Percentiles rank a stretch among this genome's conserved stretches.
Evolutionary conservation across 2,329 filamentous ascomycete species (phyloP).

Genomic region (Botrytis aclada): DNA sequence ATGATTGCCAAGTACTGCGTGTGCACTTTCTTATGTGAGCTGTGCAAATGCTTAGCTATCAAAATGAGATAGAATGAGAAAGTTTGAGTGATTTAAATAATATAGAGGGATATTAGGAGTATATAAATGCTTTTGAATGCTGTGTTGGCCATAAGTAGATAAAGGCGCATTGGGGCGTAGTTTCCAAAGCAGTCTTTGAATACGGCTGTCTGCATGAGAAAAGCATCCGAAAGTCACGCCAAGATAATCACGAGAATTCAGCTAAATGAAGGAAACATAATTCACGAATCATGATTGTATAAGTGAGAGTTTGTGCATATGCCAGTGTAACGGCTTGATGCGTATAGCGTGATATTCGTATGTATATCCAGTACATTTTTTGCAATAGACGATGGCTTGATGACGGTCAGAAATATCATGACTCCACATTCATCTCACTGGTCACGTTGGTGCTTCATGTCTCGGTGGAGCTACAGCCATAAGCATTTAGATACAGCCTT

Average conservation of each 20-base stretch:
- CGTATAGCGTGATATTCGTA: background rate
- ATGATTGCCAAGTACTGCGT: background rate
- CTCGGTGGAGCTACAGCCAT: background rate
- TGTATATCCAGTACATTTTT: background rate
- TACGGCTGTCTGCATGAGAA: background rate
- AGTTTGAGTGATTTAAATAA: slow-evolving; percentile 12
- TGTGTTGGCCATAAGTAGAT: background rate
- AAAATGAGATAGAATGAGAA: background rate
- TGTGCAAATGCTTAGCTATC: background rate
- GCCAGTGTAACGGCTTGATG: background rate
- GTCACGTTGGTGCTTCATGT: background rate
- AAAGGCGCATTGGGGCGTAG: background rate
- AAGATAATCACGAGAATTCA: slow-evolving; percentile 11
- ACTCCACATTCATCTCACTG: background rate
- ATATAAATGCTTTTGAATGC: slow-evolving; percentile 1
- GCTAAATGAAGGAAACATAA: background rate
- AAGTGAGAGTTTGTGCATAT: slow-evolving; percentile 3
- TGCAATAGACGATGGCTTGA: background rate
- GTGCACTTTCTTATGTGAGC: background rate
- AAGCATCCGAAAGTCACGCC: background rate
- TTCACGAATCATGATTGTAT: background rate
- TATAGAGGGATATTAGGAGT: background rate
- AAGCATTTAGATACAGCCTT: slow-evolving; percentile 10
- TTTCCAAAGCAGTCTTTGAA: background rate
- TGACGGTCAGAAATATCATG: slow-evolving; percentile 7